A percentile compares a stretch with the other conserved stretches of the same genome.
Conservation (phyloP, 192 early-diverging fungal species). For the Gryganskiella cystojenkinii region DNA sequence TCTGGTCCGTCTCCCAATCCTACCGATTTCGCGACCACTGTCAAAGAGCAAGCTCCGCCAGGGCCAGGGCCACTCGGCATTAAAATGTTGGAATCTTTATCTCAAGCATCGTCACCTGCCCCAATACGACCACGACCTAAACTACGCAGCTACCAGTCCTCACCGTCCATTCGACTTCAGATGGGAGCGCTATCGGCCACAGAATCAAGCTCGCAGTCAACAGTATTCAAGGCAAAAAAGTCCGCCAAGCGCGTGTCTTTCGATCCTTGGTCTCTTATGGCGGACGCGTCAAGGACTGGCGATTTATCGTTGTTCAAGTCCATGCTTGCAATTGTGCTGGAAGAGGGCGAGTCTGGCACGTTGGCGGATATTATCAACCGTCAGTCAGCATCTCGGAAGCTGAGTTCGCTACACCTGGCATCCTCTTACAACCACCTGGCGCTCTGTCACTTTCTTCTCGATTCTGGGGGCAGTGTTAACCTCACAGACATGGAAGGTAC, state of each 20-base stretch:
- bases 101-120: neutral
- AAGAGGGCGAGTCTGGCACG: constrained; percentile 15
- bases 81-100: neutral
- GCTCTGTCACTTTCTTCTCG: constrained; percentile 35
- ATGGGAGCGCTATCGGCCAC: neutral
- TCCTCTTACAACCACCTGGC: constrained; percentile 48
- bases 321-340: constrained; percentile 16
- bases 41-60: neutral
- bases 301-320: constrained; percentile 35
- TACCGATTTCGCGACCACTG: neutral
- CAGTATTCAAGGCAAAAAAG: constrained; percentile 12
- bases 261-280: constrained; percentile 43
- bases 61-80: constrained; percentile 5
- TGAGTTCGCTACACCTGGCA: constrained; percentile 42
- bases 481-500: constrained; percentile 66
- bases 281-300: constrained; percentile 42
- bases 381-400: constrained; percentile 37
- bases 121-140: constrained; percentile 29
- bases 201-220: neutral
- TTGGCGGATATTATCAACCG: constrained; percentile 39
- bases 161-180: constrained; percentile 38
- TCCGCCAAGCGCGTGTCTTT: constrained; percentile 32
- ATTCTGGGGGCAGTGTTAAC: constrained; percentile 56
- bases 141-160: constrained; percentile 48
- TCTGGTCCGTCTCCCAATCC: neutral